Evolutionary conservation across 257 asterid genomes (phyloP).

Genomic region (Ballota nigra): DNA sequence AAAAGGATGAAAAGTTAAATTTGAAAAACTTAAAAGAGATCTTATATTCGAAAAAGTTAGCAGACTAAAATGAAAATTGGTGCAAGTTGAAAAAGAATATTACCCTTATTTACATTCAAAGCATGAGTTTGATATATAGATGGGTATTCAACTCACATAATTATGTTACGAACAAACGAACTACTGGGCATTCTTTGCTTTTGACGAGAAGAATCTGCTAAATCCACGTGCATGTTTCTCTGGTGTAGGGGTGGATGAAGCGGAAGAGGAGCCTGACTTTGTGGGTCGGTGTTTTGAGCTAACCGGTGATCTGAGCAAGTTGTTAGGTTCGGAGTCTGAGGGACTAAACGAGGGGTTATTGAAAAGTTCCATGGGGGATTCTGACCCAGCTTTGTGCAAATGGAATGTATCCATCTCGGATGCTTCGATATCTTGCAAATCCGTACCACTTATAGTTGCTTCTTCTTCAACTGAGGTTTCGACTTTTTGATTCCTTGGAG

Average conservation of each 20-base stretch:
- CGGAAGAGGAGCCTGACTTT: conserved; percentile 61
- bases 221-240: conserved; percentile 79
- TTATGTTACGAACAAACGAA: neutral
- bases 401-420: conserved; percentile 44
- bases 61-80: too few relatives aligned
- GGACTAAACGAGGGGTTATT: conserved; percentile 45
- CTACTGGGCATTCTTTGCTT: conserved; percentile 51
- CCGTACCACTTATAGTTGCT: conserved; percentile 51
- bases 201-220: conserved; percentile 81
- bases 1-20: too few relatives aligned
- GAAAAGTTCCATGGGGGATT: conserved; percentile 52
- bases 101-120: conserved; percentile 31
- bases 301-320: conserved; percentile 53
- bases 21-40: too few relatives aligned
- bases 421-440: conserved; percentile 46
- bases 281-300: conserved; percentile 53
- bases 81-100: too few relatives aligned
- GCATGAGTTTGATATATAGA: conserved; percentile 7
- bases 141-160: conserved; percentile 11
- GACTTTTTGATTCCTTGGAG: conserved; percentile 41
- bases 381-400: conserved; percentile 45
- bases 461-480: conserved; percentile 51
- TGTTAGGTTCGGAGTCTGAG: conserved; percentile 54
- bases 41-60: too few relatives aligned
- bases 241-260: conserved; percentile 63